These are phyloP conservation scores for Botrytis paeoniae DNA, from an alignment of 2,329 filamentous ascomycete species.

Conservation along the genomic window DNA sequence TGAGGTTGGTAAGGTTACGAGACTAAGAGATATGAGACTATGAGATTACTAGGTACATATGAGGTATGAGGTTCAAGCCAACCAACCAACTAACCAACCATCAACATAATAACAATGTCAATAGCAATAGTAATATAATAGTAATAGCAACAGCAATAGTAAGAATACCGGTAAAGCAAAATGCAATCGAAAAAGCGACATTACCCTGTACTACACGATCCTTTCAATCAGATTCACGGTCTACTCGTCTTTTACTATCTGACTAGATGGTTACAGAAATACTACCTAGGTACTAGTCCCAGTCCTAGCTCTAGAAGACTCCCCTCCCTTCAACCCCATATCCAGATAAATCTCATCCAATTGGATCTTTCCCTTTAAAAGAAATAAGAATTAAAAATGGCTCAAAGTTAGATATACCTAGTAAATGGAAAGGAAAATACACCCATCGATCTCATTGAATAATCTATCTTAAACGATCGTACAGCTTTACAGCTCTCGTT, in stretches of 20 bases:
- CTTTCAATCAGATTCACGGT: neutral
- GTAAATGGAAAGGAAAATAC: neutral
- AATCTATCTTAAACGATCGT: neutral
- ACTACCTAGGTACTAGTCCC: neutral
- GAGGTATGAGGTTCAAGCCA: neutral
- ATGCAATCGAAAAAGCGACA: neutral
- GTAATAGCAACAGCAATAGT: neutral
- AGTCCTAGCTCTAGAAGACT: neutral
- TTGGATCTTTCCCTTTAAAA: neutral
- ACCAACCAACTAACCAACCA: neutral
- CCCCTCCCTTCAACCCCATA: neutral
- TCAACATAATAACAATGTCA: neutral
- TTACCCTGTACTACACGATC: neutral
- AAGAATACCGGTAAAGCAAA: neutral
- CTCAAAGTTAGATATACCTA: neutral
- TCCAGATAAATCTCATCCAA: neutral
- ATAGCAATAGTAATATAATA: too few species aligned
- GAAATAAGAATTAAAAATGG: neutral
- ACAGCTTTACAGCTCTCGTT: neutral
- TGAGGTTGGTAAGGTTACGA: neutral
- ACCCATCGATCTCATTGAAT: slow-evolving; percentile 4
- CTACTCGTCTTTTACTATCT: neutral
- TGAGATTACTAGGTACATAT: neutral
- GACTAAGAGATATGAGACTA: neutral
- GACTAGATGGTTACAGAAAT: slow-evolving; percentile 4